These are phyloP conservation scores for Funneliformis mosseae DNA, from an alignment of 192 early-diverging fungal genomes.

Conservation along the genomic window DNA sequence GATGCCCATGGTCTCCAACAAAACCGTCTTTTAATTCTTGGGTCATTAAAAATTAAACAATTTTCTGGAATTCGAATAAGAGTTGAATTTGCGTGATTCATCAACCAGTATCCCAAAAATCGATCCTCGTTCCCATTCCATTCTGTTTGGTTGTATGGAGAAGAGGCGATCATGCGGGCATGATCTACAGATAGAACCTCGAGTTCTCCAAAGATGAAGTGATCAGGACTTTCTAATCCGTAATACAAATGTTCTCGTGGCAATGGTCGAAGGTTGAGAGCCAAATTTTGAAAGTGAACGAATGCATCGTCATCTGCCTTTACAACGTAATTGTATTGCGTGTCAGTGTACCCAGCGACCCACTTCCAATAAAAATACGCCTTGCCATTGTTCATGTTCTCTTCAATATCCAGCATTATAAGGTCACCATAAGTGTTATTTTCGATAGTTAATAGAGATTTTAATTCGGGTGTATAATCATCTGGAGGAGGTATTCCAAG, in stretches of 20 bases:
- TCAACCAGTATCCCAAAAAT: conserved; percentile 41
- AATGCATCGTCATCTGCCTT: conserved; percentile 46
- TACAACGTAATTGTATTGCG: conserved; percentile 37
- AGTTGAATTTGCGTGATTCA: conserved; percentile 21
- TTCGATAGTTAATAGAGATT: conserved; percentile 23
- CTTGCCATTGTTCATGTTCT: conserved; percentile 48
- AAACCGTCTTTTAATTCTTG: not conserved
- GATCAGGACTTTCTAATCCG: conserved; percentile 13
- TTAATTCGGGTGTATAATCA: conserved; percentile 1
- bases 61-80: not conserved
- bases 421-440: conserved; percentile 38
- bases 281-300: conserved; percentile 39
- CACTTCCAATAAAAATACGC: conserved; percentile 40
- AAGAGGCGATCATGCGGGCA: conserved; percentile 33
- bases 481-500: conserved; percentile 29
- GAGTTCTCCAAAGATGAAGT: conserved; percentile 39
- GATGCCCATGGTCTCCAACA: not conserved
- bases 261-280: conserved; percentile 34
- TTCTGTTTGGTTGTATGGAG: conserved; percentile 29
- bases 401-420: conserved; percentile 38
- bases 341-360: conserved; percentile 17
- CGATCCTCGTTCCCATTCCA: conserved; percentile 40
- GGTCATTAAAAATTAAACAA: conserved; percentile 23
- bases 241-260: conserved; percentile 39
- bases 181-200: conserved; percentile 41